Conservation (phyloP, 257 asterid genomes). For the Ocimum tenuiflorum region DNA sequence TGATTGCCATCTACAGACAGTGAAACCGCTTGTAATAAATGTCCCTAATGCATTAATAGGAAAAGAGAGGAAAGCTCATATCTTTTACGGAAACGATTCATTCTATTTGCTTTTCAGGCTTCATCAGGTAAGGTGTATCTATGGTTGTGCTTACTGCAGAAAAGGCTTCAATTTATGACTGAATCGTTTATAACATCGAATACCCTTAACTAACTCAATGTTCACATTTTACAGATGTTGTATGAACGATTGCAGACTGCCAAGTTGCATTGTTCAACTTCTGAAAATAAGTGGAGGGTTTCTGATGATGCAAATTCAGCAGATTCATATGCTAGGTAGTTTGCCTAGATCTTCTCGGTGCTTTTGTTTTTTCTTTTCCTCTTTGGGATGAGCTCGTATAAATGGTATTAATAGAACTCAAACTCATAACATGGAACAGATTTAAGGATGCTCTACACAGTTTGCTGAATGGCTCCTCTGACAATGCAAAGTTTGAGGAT, state of each 20-base stretch:
- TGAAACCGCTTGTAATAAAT: slow-evolving; percentile 55
- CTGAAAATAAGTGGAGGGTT: slow-evolving; percentile 70
- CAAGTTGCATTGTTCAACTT: slow-evolving; percentile 57
- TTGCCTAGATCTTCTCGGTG: slow-evolving; percentile 14
- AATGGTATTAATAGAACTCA: slow-evolving; percentile 15
- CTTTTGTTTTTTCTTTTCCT: neutral
- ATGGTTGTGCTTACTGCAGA: neutral
- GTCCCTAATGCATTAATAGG: slow-evolving; percentile 33
- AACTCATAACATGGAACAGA: slow-evolving; percentile 41
- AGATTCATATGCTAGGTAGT: slow-evolving; percentile 71
- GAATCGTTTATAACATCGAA: slow-evolving; percentile 4
- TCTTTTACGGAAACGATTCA: slow-evolving; percentile 81
- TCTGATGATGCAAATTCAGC: slow-evolving; percentile 40
- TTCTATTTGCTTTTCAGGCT: slow-evolving; percentile 82
- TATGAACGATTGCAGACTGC: slow-evolving; percentile 79
- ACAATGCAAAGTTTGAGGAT: slow-evolving; percentile 82
- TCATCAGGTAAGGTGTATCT: slow-evolving; percentile 54
- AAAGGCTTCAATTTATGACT: neutral
- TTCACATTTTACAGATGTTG: slow-evolving; percentile 48
- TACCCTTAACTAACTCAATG: slow-evolving; percentile 11
- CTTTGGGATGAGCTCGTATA: slow-evolving; percentile 9
- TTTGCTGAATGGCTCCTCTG: slow-evolving; percentile 77
- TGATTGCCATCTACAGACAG: slow-evolving; percentile 40
- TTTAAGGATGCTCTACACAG: slow-evolving; percentile 69
- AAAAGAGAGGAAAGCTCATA: slow-evolving; percentile 34